These are phyloP conservation scores for Adenanthera pavonina DNA, from an alignment of 306 rosid species.

Conservation along the genomic window DNA sequence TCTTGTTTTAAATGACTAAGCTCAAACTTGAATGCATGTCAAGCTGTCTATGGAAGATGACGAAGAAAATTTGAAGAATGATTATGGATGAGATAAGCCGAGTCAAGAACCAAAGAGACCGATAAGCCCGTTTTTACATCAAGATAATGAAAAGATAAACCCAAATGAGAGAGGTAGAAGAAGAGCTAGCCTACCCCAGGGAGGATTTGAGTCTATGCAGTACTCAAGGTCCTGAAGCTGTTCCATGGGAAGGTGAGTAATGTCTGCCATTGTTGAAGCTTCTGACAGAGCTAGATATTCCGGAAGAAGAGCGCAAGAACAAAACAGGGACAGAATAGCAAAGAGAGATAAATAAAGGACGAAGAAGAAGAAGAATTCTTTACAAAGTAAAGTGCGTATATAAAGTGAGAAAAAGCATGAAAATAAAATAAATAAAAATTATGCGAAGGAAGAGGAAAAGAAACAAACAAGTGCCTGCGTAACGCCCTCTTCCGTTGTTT, in stretches of 20 bases:
- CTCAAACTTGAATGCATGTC: constrained; percentile 30
- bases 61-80: constrained; percentile 24
- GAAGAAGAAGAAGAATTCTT: constrained; percentile 36
- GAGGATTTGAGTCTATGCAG: constrained; percentile 98
- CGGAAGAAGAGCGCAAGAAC: constrained; percentile 43
- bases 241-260: constrained; percentile 95
- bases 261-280: constrained; percentile 86
- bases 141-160: constrained; percentile 19
- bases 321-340: constrained; percentile 11
- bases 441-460: neutral
- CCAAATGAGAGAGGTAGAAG: constrained; percentile 28
- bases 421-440: neutral
- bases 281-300: constrained; percentile 39
- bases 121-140: constrained; percentile 28
- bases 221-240: constrained; percentile 98
- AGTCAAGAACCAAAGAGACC: constrained; percentile 25
- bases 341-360: neutral
- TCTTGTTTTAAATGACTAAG: neutral
- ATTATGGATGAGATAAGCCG: constrained; percentile 12
- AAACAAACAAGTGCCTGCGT: neutral
- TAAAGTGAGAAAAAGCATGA: constrained; percentile 55
- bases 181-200: constrained; percentile 75
- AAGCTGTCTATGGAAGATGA: constrained; percentile 21
- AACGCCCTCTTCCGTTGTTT: constrained; percentile 3
- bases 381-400: constrained; percentile 49